These are phyloP conservation scores for Plantago coronopus DNA, from an alignment of 305 asterid genomes.

Conservation along the genomic window DNA sequence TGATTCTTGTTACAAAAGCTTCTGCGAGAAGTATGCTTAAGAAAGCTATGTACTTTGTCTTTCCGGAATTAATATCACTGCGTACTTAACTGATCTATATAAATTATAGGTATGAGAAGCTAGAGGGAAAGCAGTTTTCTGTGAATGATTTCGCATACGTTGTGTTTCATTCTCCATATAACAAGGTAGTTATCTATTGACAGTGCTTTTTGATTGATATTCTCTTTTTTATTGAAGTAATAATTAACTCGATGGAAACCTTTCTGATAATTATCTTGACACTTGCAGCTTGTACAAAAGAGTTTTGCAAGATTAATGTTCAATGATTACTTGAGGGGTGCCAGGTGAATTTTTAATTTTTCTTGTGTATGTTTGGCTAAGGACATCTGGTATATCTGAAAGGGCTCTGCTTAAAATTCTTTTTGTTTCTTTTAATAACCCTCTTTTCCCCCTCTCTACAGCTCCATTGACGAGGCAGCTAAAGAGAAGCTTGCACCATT, in stretches of 20 bases:
- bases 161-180: slow-evolving; percentile 95
- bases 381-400: slow-evolving; percentile 3
- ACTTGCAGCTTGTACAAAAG: slow-evolving; percentile 93
- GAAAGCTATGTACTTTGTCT: slow-evolving; percentile 9
- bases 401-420: slow-evolving; percentile 19
- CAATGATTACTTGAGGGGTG: slow-evolving; percentile 65
- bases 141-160: slow-evolving; percentile 68
- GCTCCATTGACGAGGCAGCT: slow-evolving; percentile 78
- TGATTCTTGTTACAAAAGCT: slow-evolving; percentile 81
- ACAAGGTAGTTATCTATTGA: slow-evolving; percentile 59
- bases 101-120: slow-evolving; percentile 60
- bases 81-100: slow-evolving; percentile 22
- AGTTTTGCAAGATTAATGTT: slow-evolving; percentile 81
- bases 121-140: slow-evolving; percentile 81
- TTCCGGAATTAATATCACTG: slow-evolving; percentile 7
- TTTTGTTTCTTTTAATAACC: too few relatives aligned
- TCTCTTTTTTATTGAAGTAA: background rate
- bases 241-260: background rate
- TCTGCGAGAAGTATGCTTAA: slow-evolving; percentile 61
- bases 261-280: slow-evolving; percentile 15
- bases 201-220: background rate
- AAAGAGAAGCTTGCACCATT: slow-evolving; percentile 74
- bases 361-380: too few relatives aligned
- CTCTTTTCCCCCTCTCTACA: slow-evolving; percentile 32
- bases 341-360: slow-evolving; percentile 45